These are phyloP conservation scores for Rhizopogon roseolus DNA, from an alignment of 768 basidiomycete species.

Conservation along the genomic window DNA sequence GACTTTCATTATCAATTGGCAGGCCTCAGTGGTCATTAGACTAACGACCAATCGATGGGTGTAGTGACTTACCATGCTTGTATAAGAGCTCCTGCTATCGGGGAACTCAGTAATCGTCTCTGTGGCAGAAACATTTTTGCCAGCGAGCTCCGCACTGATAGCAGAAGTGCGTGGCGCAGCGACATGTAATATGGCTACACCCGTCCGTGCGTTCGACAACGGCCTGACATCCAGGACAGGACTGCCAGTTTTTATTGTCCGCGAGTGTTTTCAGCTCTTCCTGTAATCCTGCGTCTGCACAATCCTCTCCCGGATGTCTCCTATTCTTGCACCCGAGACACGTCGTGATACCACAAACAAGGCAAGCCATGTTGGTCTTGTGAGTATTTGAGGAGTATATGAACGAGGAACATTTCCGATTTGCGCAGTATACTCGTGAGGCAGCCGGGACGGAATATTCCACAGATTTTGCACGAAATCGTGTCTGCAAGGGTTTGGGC, in stretches of 20 bases:
- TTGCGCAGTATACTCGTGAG: slow-evolving; percentile 47
- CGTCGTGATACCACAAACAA: slow-evolving; percentile 32
- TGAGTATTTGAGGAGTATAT: slow-evolving; percentile 29
- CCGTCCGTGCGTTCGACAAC: slow-evolving; percentile 52
- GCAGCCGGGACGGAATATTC: slow-evolving; percentile 42
- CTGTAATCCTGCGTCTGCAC: slow-evolving; percentile 37
- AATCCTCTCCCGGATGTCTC: slow-evolving; percentile 36
- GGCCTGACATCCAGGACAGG: slow-evolving; percentile 51
- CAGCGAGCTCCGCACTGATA: slow-evolving; percentile 15
- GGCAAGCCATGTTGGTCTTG: slow-evolving; percentile 28
- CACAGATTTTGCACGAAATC: slow-evolving; percentile 36
- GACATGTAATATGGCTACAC: slow-evolving; percentile 58
- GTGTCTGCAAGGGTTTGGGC: slow-evolving; percentile 16
- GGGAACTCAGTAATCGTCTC: neutral
- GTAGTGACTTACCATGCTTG: neutral
- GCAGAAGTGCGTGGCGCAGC: slow-evolving; percentile 30
- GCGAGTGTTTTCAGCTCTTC: slow-evolving; percentile 45
- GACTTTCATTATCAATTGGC: too few species aligned
- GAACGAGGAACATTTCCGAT: slow-evolving; percentile 45
- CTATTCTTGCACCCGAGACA: slow-evolving; percentile 46
- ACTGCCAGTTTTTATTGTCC: slow-evolving; percentile 46
- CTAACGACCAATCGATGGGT: neutral
- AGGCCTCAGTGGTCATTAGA: neutral
- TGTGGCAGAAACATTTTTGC: slow-evolving; percentile 5
- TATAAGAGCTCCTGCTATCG: neutral